Percentiles rank a stretch among this genome's conserved stretches.
Evolutionary conservation across 2,329 filamentous ascomycete genomes (phyloP).

Genomic region (Thermoascus crustaceus): DNA sequence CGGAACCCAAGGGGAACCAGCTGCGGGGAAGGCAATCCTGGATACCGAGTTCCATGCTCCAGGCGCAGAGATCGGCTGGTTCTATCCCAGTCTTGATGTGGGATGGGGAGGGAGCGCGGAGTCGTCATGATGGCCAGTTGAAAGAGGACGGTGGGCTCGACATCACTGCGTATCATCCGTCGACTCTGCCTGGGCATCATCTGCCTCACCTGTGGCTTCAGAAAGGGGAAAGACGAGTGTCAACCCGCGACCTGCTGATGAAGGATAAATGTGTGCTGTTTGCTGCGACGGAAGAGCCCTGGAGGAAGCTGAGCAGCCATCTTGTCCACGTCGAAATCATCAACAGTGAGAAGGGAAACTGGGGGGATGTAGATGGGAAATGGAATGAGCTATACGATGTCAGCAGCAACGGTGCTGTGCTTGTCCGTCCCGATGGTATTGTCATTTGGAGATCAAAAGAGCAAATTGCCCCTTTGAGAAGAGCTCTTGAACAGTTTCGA

Average conservation of each 20-base stretch:
- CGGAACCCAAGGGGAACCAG: constrained; percentile 9
- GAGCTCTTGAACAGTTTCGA: not conserved
- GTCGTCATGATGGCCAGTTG: constrained; percentile 16
- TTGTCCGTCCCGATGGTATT: constrained; percentile 26
- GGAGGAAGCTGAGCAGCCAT: not conserved
- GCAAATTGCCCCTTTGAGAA: not conserved
- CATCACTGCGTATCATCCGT: constrained; percentile 12
- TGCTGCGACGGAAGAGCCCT: constrained; percentile 7
- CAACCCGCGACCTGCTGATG: constrained; percentile 17
- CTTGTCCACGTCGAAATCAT: not conserved
- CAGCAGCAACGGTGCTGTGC: constrained; percentile 14
- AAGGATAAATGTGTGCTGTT: constrained; percentile 14
- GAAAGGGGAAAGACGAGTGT: constrained; percentile 8
- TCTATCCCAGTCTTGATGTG: constrained; percentile 20
- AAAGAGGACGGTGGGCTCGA: constrained; percentile 12
- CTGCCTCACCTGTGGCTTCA: constrained; percentile 24
- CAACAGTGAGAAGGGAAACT: not conserved
- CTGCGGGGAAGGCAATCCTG: constrained; percentile 16
- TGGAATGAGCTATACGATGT: constrained; percentile 14
- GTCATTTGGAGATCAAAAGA: constrained; percentile 16
- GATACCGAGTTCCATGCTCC: constrained; percentile 28
- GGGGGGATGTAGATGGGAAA: constrained; percentile 6
- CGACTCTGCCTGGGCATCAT: constrained; percentile 24
- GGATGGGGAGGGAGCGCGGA: constrained; percentile 12
- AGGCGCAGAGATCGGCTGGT: constrained; percentile 28